A percentile compares a stretch with the other conserved stretches of the same genome.
phyloP scores from a whole-genome alignment of 73 alveolate genomes.

The Blepharisma japonicum region DNA sequence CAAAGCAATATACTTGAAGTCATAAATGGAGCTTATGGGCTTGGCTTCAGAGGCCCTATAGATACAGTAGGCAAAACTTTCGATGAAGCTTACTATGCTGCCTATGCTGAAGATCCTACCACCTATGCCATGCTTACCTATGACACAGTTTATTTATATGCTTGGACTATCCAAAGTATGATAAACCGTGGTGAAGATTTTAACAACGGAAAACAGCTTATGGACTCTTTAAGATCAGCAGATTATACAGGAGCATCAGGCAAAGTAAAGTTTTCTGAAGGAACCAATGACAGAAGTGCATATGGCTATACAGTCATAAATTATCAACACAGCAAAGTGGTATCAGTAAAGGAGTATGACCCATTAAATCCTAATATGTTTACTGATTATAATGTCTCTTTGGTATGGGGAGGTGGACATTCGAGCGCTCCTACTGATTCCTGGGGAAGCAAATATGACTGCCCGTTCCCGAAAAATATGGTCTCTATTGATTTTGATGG shows the following conservation, averaged over 20 bases:
- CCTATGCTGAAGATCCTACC: background rate
- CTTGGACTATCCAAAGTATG: background rate
- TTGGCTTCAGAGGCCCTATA: background rate
- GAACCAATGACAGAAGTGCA: constrained; percentile 11
- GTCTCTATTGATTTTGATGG: background rate
- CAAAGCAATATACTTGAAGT: background rate
- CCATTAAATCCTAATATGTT: constrained; percentile 20
- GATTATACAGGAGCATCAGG: constrained; percentile 4
- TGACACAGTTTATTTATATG: background rate
- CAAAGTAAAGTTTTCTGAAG: background rate
- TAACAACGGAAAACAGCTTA: constrained; percentile 5
- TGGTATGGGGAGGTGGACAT: background rate
- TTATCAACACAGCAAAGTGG: background rate
- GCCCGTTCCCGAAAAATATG: constrained; percentile 25
- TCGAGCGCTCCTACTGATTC: background rate
- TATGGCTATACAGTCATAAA: background rate
- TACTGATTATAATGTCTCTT: background rate
- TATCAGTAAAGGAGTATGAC: background rate
- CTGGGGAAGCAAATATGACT: background rate
- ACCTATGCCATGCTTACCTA: background rate
- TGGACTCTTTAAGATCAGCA: constrained; percentile 1
- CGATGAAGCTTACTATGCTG: background rate
- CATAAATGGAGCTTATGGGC: constrained; percentile 23
- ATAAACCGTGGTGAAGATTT: constrained; percentile 10
- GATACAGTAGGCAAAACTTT: background rate